These are phyloP conservation scores for Mallotus nudiflorus DNA, from an alignment of 345 rosid species.

Conservation along the genomic window DNA sequence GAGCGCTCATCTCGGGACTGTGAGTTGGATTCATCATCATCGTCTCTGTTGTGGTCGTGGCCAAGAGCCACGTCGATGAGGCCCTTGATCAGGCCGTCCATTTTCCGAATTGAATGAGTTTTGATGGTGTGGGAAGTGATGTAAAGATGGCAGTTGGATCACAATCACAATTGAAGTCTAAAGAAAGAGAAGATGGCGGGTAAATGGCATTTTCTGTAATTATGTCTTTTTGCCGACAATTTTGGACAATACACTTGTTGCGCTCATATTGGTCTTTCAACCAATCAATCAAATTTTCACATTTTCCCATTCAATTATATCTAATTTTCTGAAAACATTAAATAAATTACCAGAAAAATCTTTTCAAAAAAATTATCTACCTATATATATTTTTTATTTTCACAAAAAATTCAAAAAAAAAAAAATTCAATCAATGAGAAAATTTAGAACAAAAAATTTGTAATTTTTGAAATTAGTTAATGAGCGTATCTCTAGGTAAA, in stretches of 20 bases:
- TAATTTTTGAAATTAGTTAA: too few species aligned
- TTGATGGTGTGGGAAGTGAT: constrained; percentile 5
- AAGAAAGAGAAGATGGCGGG: constrained; percentile 28
- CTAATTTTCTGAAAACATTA: too few species aligned
- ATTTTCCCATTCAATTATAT: too few species aligned
- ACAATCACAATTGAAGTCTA: not conserved
- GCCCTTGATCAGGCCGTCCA: constrained; percentile 83
- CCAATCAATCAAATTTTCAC: not conserved
- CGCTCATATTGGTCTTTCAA: not conserved
- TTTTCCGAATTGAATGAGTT: constrained; percentile 8
- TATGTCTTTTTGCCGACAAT: not conserved
- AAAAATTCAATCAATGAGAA: too few species aligned
- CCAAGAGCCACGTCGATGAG: constrained; percentile 59
- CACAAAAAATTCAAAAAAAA: too few species aligned
- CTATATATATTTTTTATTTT: too few species aligned
- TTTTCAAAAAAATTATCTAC: too few species aligned
- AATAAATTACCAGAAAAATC: too few species aligned
- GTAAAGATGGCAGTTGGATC: too few species aligned
- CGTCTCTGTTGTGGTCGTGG: constrained; percentile 23
- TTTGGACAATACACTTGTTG: not conserved
- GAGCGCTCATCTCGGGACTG: constrained; percentile 49
- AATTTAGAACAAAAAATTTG: too few species aligned
- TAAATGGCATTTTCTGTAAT: constrained; percentile 33
- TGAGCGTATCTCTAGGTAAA: too few species aligned
- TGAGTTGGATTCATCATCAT: constrained; percentile 24